Evolutionary conservation across 2,329 filamentous ascomycete genomes (phyloP).

Genomic region (Fusarium sp.): DNA sequence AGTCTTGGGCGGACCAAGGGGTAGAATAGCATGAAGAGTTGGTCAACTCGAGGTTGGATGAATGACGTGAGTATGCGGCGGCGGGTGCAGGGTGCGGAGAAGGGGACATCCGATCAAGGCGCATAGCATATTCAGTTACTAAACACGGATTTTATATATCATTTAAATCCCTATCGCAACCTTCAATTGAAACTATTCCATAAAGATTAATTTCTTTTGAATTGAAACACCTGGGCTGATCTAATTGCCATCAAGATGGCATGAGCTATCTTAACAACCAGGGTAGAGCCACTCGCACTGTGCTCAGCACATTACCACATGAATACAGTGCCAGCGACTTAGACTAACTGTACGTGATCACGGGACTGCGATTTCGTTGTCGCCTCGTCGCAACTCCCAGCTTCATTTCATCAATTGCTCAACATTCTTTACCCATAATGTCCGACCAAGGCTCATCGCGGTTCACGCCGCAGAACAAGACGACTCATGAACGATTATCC

Average conservation of each 20-base stretch:
- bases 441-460: slow-evolving; percentile 61
- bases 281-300: neutral
- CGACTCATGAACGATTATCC: slow-evolving; percentile 84
- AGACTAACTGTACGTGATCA: slow-evolving; percentile 6
- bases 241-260: neutral
- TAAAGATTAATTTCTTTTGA: neutral
- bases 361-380: slow-evolving; percentile 8
- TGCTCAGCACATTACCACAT: accelerated
- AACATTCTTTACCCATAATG: slow-evolving; percentile 48
- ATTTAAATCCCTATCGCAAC: neutral
- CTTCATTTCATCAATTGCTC: neutral
- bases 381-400: neutral
- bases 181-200: neutral
- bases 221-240: neutral
- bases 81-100: slow-evolving; percentile 25
- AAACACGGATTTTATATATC: neutral
- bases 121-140: neutral
- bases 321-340: neutral
- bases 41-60: slow-evolving; percentile 9
- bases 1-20: neutral
- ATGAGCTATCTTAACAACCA: neutral
- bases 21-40: slow-evolving; percentile 2
- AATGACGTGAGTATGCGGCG: slow-evolving; percentile 26
- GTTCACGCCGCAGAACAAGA: slow-evolving; percentile 81
- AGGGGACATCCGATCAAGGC: neutral